Conservation (phyloP, 208 protist genomes). For the Lotmaria passim region DNA sequence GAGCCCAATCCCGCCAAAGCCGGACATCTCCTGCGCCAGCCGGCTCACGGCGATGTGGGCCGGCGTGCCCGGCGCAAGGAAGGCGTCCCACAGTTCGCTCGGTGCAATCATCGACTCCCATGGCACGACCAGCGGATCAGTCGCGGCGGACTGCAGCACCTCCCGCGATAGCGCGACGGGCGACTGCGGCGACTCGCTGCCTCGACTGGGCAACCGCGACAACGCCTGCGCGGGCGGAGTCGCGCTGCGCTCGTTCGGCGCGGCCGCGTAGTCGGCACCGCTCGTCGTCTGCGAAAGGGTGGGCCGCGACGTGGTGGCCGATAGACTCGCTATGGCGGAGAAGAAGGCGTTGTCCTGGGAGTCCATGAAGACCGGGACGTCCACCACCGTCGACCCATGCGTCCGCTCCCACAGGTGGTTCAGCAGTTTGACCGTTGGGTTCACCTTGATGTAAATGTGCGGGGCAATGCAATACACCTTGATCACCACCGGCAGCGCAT, state of each 20-base stretch:
- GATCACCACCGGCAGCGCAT: slow-evolving; percentile 73
- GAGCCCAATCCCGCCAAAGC: slow-evolving; percentile 44
- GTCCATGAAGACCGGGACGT: slow-evolving; percentile 62
- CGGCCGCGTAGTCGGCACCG: slow-evolving; percentile 12
- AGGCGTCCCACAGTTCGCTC: slow-evolving; percentile 49
- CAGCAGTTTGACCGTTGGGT: slow-evolving; percentile 61
- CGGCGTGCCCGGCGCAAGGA: slow-evolving; percentile 58
- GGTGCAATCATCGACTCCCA: slow-evolving; percentile 34
- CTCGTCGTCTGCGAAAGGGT: slow-evolving; percentile 9
- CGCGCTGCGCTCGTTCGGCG: not conserved
- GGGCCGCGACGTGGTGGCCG: slow-evolving; percentile 16
- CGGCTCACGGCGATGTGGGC: slow-evolving; percentile 41
- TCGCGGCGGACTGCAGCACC: not conserved
- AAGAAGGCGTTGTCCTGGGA: slow-evolving; percentile 65
- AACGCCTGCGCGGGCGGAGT: not conserved
- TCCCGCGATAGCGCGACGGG: slow-evolving; percentile 1
- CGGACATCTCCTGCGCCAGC: slow-evolving; percentile 48
- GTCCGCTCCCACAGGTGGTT: slow-evolving; percentile 28
- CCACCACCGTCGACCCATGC: slow-evolving; percentile 12
- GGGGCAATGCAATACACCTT: slow-evolving; percentile 85
- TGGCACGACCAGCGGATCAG: slow-evolving; percentile 2
- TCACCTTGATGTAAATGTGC: slow-evolving; percentile 62
- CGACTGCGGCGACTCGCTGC: not conserved
- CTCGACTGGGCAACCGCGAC: not conserved
- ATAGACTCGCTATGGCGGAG: slow-evolving; percentile 27